Percentiles rank a stretch among this genome's conserved stretches.
Conservation (phyloP, 2,329 filamentous ascomycete species). For the Taxawa tesnikishii region DNA sequence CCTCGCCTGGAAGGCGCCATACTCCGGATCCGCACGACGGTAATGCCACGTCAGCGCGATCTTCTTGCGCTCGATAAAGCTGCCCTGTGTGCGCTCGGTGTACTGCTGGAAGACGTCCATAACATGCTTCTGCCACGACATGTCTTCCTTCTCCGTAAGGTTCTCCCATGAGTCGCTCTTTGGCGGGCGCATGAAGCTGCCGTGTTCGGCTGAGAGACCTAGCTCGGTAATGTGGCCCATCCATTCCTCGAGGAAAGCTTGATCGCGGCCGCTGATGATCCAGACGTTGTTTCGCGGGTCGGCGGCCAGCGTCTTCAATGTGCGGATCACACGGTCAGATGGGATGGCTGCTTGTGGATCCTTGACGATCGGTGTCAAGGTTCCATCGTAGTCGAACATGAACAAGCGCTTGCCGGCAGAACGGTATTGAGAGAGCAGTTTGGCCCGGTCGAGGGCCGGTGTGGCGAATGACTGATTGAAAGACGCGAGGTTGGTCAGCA, state of each 20-base stretch:
- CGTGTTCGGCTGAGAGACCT: constrained; percentile 94
- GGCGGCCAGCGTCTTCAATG: constrained; percentile 64
- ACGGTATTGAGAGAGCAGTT: constrained; percentile 62
- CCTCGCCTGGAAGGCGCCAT: constrained; percentile 64
- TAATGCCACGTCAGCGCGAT: constrained; percentile 97
- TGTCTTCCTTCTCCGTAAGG: constrained; percentile 72
- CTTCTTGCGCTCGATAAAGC: constrained; percentile 87
- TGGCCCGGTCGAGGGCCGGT: constrained; percentile 64
- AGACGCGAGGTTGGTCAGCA: constrained; percentile 68
- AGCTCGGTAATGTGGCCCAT: constrained; percentile 82
- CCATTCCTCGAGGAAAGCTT: constrained; percentile 80
- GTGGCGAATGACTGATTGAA: constrained; percentile 66
- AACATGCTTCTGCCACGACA: constrained; percentile 85
- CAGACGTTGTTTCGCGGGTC: constrained; percentile 84
- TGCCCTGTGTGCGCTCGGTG: constrained; percentile 78
- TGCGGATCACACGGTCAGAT: constrained; percentile 68
- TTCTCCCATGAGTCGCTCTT: constrained; percentile 73
- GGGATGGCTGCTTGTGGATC: constrained; percentile 84
- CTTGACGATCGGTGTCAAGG: constrained; percentile 85
- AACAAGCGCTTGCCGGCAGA: constrained; percentile 68
- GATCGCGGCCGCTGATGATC: constrained; percentile 94
- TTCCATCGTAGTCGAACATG: constrained; percentile 99
- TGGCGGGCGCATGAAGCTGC: constrained; percentile 84
- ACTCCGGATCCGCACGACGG: constrained; percentile 76
- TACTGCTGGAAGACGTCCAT: constrained; percentile 76